Evolutionary conservation across 2,329 filamentous ascomycete species (phyloP), one percentile per base, ranked within the genome.

Genomic region (Bipolaris victoriae): DNA sequence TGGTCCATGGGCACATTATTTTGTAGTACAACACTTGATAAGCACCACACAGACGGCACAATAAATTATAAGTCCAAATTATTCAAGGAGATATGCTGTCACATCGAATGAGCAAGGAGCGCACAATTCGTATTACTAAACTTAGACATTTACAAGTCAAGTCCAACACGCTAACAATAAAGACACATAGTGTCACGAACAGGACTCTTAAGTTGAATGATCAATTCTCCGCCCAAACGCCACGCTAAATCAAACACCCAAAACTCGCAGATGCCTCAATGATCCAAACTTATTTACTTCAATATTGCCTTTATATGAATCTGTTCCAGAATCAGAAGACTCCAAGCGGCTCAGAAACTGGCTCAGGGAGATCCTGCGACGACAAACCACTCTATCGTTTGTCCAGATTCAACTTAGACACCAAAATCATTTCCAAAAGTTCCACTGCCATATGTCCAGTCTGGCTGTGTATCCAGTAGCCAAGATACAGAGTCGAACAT

Each of bases 401-500:
- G 10, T 15, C 35, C 35, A 36, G 22, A 24, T 13, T 24, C 13
- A 3, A 10, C 40, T n/a, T 43, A 43, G 24, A 71, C 63, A 22
- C 67, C 68, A 56, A 75, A 75, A 22, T 75, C 72, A 31, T 71
- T 65, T 6, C 69, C 66, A 46, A 73, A 74, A 1, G 62, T 63
- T 1, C 64, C 64, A 10, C 65, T 60, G 3, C 69, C 65, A 48
- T 71, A 75, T 31, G 70, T 68, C 72, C 72, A 75, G 33, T 74
- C 72, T 7, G 65, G 68, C 56, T 76, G 74, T 89, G 92, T 91
- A 74, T 97, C 93, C 58, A 97, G 81, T 82, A 96, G 92, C 93
- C 93, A 97, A 75, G 94, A 91, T 68, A 97, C 83, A 1, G 93
- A 91, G 77, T 97, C 92, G 71, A 96, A 97, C 60, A 96, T 91